Evolutionary conservation across 2,329 filamentous ascomycete genomes (phyloP).

Genomic region (Monosporascus sp.): DNA sequence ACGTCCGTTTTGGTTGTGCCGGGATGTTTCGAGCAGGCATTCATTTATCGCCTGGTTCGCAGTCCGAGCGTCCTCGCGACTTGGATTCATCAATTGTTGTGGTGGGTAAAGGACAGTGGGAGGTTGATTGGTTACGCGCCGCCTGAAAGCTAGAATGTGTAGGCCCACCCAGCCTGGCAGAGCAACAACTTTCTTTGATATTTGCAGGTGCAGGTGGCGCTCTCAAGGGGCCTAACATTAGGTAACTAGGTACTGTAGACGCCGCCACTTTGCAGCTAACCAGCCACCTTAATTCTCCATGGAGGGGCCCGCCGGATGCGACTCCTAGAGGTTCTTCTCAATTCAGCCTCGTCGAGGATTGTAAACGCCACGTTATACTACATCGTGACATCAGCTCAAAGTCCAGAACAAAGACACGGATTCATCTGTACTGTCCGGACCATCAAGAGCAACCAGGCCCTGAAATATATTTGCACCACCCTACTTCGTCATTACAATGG

Average conservation of each 20-base stretch:
- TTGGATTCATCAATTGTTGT: neutral
- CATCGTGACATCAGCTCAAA: slow-evolving; percentile 6
- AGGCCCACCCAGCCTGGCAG: neutral
- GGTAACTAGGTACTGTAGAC: neutral
- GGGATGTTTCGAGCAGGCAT: neutral
- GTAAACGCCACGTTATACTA: slow-evolving; percentile 5
- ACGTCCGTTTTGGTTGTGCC: neutral
- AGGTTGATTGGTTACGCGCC: neutral
- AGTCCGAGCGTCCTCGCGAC: neutral
- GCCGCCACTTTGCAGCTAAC: no score
- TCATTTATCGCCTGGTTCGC: neutral
- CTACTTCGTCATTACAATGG: slow-evolving; percentile 35
- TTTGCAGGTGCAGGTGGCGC: neutral
- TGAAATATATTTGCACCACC: neutral
- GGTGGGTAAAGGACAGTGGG: neutral
- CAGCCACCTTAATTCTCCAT: no score
- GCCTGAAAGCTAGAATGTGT: neutral
- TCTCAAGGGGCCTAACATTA: neutral
- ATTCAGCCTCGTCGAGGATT: slow-evolving; percentile 7
- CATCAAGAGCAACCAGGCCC: neutral
- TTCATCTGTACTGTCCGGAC: neutral
- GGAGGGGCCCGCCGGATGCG: neutral
- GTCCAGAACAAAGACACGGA: no score
- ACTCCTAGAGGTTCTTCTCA: neutral
- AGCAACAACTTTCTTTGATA: neutral